Base-by-base conservation (phyloP, 2,329 filamentous ascomycete species). In the Ampelomyces quisqualis region DNA sequence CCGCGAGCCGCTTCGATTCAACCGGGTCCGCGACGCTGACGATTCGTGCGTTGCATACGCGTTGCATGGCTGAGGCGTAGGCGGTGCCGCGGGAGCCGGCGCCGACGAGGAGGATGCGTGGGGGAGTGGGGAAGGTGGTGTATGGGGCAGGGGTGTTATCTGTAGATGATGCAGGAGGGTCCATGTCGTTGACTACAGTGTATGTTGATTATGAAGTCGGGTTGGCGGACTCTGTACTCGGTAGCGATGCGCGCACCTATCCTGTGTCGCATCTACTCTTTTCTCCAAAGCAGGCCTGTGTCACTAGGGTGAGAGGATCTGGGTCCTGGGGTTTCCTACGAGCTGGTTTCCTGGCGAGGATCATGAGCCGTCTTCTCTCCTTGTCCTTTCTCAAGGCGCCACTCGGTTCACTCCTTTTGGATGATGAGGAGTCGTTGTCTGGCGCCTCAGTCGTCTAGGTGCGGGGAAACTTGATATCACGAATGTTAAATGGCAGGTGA, bases 21-120 rank as follows among this genome's bases (percentile, higher is more conserved):
- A 88, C 75, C 0, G 90, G 89, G 56, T 97, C 93, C 15, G 86
- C 89, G 11, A 98, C 81, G 18, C 87, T 87, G 15, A 78, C 80
- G 45, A 97, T 80, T 21, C 84, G 64, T 5, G 85, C 88, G 40
- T 65, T 66, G 5, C 61, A 66, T 4, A 45, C 47, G 2, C 40
- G 7, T 0, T 42, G 35, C 2, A 56, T 30, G 1, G 61, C 56
- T n/a, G 35, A 13, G 5, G 68, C 66, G 36, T 71, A 71, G 0
- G 66, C 58, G 3, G 55, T 57, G 22, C 69, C 69, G 6, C 67
- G 61, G 19, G 62, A 65, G 14, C 69, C 69, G 9, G 64, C 69
- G 20, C 69, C 69, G 33, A 71, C 67, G 49, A 71, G 42, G 11
- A 70, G 55, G 34, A 71, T 41, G 17, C 57, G 59, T 0, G 64